Conservation (phyloP, 163 green algal species). For the Chloromonas sp. region DNA sequence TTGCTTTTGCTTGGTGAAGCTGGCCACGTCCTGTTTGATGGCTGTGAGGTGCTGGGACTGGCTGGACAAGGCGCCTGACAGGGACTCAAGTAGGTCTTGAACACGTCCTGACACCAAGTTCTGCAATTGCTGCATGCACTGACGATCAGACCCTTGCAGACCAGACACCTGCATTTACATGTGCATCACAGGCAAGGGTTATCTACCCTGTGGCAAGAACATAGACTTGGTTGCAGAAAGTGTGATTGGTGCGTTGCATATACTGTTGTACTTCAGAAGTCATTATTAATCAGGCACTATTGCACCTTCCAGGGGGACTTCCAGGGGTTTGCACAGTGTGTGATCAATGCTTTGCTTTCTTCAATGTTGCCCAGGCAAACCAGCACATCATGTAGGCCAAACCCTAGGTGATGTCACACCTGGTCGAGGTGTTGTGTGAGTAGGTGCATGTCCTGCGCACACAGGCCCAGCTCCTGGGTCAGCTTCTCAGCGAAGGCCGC, state of each 20-base stretch:
- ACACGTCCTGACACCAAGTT: background rate
- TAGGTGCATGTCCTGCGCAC: slow-evolving; percentile 37
- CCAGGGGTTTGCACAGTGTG: too few species aligned
- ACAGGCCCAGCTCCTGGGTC: slow-evolving; percentile 35
- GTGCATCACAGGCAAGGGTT: slow-evolving; percentile 10
- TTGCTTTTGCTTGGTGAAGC: background rate
- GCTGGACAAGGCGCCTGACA: background rate
- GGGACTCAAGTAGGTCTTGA: background rate
- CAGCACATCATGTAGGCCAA: too few species aligned
- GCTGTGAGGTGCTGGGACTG: background rate
- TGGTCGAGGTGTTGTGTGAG: slow-evolving; percentile 44
- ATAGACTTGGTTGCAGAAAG: too few species aligned
- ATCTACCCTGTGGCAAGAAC: background rate
- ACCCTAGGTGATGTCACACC: background rate
- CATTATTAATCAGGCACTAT: too few species aligned
- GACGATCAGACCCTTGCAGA: slow-evolving; percentile 21
- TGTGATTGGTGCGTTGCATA: too few species aligned
- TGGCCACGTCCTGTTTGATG: background rate
- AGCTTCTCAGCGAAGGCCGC: slow-evolving; percentile 49
- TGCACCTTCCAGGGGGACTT: too few species aligned
- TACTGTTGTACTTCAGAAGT: too few species aligned
- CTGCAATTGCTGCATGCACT: background rate
- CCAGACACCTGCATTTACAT: background rate
- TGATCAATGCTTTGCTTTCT: too few species aligned
- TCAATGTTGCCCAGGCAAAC: too few species aligned